Conservation (phyloP, 768 basidiomycete species). For the Termitomyces sp. region DNA sequence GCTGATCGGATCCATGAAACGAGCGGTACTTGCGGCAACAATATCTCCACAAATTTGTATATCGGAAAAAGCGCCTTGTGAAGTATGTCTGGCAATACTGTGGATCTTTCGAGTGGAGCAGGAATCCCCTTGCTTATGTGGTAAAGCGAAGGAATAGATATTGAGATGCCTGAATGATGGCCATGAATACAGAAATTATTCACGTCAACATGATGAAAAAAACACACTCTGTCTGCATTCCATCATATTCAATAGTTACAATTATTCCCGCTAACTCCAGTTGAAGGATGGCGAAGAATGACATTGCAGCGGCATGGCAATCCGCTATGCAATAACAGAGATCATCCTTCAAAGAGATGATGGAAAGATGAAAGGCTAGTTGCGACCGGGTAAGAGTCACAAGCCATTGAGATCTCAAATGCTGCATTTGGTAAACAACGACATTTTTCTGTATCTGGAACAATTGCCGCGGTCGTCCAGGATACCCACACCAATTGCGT, state of each 20-base stretch:
- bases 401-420: constrained; percentile 46
- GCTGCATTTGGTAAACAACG: constrained; percentile 38
- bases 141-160: constrained; percentile 18
- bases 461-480: constrained; percentile 27
- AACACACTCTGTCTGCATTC: constrained; percentile 9
- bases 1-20: constrained; percentile 10
- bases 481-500: constrained; percentile 38
- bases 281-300: constrained; percentile 27
- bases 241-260: constrained; percentile 9
- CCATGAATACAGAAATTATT: neutral
- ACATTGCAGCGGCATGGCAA: constrained; percentile 20
- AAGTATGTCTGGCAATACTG: constrained; percentile 10
- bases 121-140: constrained; percentile 6
- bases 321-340: constrained; percentile 22
- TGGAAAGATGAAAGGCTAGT: constrained; percentile 28
- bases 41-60: constrained; percentile 19
- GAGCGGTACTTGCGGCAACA: constrained; percentile 20
- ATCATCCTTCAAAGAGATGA: constrained; percentile 36
- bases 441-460: constrained; percentile 30
- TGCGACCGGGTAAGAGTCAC: constrained; percentile 31
- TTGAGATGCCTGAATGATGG: constrained; percentile 9
- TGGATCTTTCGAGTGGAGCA: constrained; percentile 5
- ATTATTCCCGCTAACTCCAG: constrained; percentile 7
- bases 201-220: neutral
- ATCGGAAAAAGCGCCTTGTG: constrained; percentile 18